Percentiles rank a stretch among this genome's conserved stretches.
These are phyloP conservation scores for Euclidium syriacum DNA, from an alignment of 345 rosid genomes.

Conservation along the genomic window DNA sequence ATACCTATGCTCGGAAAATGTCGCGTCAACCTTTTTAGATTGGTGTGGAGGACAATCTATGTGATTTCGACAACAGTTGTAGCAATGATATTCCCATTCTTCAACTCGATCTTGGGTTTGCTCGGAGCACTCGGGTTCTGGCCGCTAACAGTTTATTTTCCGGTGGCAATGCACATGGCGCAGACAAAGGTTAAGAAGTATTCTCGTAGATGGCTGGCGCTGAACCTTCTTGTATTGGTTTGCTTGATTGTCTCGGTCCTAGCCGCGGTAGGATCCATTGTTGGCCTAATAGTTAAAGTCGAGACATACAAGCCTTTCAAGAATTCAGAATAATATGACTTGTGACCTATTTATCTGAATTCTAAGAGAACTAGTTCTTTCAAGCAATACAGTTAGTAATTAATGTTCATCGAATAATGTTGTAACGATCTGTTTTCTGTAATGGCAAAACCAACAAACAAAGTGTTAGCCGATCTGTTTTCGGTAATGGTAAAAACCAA, in stretches of 20 bases:
- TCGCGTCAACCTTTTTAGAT: constrained; percentile 49
- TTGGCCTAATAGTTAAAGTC: constrained; percentile 52
- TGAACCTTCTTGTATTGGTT: constrained; percentile 46
- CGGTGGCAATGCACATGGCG: constrained; percentile 76
- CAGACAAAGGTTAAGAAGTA: constrained; percentile 42
- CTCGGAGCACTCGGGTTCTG: constrained; percentile 75
- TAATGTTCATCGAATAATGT: not conserved
- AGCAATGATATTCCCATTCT: constrained; percentile 90
- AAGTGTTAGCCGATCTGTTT: not conserved
- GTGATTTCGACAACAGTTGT: constrained; percentile 54
- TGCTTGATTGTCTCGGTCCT: constrained; percentile 59
- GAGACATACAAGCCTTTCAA: constrained; percentile 67
- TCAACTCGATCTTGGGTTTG: constrained; percentile 76
- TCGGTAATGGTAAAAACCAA: not conserved
- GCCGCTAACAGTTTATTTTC: constrained; percentile 87
- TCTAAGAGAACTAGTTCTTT: not conserved
- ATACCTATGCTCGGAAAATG: constrained; percentile 43
- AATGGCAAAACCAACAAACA: not conserved
- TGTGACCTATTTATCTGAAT: not conserved
- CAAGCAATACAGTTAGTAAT: not conserved
- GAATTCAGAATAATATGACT: constrained; percentile 2
- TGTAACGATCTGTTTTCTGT: not conserved
- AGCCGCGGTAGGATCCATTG: constrained; percentile 72
- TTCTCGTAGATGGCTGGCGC: constrained; percentile 60
- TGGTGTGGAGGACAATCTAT: constrained; percentile 69